phyloP scores from a whole-genome alignment of 2,329 filamentous ascomycete species.

The Hymenoscyphus scutula region DNA sequence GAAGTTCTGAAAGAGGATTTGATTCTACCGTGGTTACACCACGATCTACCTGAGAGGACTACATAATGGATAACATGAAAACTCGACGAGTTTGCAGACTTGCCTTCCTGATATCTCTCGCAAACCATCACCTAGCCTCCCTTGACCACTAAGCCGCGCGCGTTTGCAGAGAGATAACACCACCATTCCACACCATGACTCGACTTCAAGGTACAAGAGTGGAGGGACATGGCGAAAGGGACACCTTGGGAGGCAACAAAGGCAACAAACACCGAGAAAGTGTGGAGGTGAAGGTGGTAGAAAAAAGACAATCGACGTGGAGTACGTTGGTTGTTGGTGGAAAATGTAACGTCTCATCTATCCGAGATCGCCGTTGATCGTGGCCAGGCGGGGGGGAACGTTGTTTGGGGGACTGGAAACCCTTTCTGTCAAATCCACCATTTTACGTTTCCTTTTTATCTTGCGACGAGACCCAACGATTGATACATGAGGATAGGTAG shows the following conservation, averaged over 20 bases:
- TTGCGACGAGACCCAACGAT: not conserved
- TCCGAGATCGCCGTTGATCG: conserved; percentile 17
- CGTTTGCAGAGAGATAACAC: not conserved
- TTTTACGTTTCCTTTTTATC: conserved; percentile 2
- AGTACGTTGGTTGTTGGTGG: conserved; percentile 16
- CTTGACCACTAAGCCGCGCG: conserved; percentile 9
- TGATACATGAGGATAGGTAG: not conserved
- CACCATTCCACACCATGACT: conserved; percentile 8
- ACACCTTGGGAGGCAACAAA: conserved; percentile 1
- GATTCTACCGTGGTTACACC: conserved; percentile 16
- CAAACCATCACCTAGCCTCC: not conserved
- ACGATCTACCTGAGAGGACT: conserved; percentile 21
- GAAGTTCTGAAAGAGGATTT: not conserved
- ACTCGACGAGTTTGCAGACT: conserved; percentile 13
- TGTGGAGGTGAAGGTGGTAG: not conserved
- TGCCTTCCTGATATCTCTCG: conserved; percentile 21
- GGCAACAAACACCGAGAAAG: not conserved
- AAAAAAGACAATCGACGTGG: conserved; percentile 10
- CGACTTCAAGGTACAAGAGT: conserved; percentile 16
- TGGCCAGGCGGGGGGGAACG: conserved; percentile 12
- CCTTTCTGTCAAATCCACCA: not conserved
- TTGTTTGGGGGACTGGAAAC: not conserved
- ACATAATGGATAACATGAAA: conserved; percentile 29
- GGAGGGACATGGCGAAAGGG: conserved; percentile 8
- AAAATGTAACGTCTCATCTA: conserved; percentile 32